Percentiles rank a stretch among this genome's conserved stretches.
phyloP scores from a whole-genome alignment of 2,329 filamentous ascomycete species.

The Cercospora zeae-maydis region DNA sequence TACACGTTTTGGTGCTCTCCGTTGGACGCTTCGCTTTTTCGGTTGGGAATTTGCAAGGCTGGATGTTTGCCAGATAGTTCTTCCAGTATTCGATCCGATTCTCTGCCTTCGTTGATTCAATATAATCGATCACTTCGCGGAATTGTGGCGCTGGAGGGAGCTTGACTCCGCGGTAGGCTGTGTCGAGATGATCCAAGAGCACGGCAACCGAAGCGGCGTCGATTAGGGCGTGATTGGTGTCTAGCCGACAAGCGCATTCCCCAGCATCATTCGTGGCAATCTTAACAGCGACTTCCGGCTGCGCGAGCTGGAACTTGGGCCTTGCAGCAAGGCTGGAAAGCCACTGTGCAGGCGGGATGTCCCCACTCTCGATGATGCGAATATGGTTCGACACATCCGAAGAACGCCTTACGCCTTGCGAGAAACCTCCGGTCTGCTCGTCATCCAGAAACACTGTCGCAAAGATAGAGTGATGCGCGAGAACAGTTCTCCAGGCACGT shows the following conservation, averaged over 20 bases:
- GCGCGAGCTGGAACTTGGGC: conserved; percentile 21
- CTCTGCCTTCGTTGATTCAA: background rate
- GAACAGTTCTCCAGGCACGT: background rate
- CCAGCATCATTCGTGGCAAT: background rate
- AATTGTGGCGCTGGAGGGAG: background rate
- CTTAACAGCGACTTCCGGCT: background rate
- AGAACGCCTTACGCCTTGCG: conserved; percentile 28
- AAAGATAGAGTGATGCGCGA: conserved; percentile 1
- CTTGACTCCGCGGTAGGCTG: background rate
- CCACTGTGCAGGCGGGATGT: conserved; percentile 38
- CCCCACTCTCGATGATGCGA: conserved; percentile 8
- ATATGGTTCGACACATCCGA: background rate
- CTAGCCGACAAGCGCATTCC: background rate
- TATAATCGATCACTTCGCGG: background rate
- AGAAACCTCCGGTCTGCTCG: conserved; percentile 33
- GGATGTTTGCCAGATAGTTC: conserved; percentile 29
- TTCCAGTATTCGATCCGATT: conserved; percentile 35
- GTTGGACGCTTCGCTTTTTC: conserved; percentile 25
- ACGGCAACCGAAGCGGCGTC: background rate
- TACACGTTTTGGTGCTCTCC: conserved; percentile 25
- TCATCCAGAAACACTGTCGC: conserved; percentile 15
- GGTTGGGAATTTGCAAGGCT: conserved; percentile 37
- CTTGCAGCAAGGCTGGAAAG: conserved; percentile 27
- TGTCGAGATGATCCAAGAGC: background rate
- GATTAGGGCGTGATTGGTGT: conserved; percentile 2